These are phyloP conservation scores for Phytophthora chlamydospora DNA, from an alignment of 352 stramenopile genomes.

Conservation along the genomic window DNA sequence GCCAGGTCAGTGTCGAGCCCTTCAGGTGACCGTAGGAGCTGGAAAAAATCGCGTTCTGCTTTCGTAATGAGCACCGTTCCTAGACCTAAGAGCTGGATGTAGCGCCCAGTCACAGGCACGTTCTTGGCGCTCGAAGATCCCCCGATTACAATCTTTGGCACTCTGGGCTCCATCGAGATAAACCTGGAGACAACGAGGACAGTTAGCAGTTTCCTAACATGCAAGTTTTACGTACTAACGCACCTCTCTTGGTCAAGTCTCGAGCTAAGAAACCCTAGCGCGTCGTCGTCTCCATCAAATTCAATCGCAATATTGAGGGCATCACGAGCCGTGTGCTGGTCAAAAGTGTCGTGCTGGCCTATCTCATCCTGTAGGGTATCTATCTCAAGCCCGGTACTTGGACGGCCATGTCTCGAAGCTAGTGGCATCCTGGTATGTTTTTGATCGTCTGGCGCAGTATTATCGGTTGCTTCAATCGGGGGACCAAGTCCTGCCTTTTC, in stretches of 20 bases:
- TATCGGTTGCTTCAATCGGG: conserved; percentile 21
- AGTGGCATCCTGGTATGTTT: conserved; percentile 10
- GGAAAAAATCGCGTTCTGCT: conserved; percentile 46
- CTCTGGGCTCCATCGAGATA: conserved; percentile 46
- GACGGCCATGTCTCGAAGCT: conserved; percentile 1
- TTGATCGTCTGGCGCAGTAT: conserved; percentile 10
- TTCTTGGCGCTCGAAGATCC: conserved; percentile 43
- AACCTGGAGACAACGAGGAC: conserved; percentile 18
- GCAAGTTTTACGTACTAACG: background rate
- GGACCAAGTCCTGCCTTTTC: conserved; percentile 13
- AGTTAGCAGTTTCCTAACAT: conserved; percentile 2
- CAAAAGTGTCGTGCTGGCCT: conserved; percentile 16
- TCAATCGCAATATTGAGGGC: conserved; percentile 42
- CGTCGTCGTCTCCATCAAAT: conserved; percentile 42
- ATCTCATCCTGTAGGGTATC: conserved; percentile 9
- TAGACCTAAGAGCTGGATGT: conserved; percentile 75
- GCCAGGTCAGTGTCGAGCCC: conserved; percentile 57
- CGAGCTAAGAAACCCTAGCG: background rate
- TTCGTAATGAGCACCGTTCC: conserved; percentile 51
- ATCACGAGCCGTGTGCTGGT: conserved; percentile 19
- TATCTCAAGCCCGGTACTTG: conserved; percentile 13
- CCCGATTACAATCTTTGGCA: conserved; percentile 68
- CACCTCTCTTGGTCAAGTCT: conserved; percentile 23
- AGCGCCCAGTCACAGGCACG: conserved; percentile 58
- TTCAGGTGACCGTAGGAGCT: conserved; percentile 39